These are phyloP conservation scores for Whalleya microplaca DNA, from an alignment of 2,329 filamentous ascomycete genomes.

Conservation along the genomic window DNA sequence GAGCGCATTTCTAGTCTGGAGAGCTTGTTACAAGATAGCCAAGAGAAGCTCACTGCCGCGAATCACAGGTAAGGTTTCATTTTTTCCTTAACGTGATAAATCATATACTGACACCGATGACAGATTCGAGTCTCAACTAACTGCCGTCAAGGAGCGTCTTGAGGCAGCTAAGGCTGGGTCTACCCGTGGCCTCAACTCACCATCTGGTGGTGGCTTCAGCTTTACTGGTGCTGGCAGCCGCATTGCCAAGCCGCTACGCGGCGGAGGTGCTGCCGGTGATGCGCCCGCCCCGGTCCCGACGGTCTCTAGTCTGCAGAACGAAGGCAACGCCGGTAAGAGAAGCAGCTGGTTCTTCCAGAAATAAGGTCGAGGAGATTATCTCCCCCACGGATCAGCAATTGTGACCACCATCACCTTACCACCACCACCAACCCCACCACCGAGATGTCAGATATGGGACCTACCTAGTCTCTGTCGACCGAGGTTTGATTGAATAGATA, in stretches of 20 bases:
- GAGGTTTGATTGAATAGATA: too few relatives aligned
- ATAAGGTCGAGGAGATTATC: constrained; percentile 27
- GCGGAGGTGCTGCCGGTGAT: constrained; percentile 58
- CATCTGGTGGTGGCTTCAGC: constrained; percentile 69
- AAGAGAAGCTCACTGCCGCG: constrained; percentile 96
- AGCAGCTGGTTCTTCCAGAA: constrained; percentile 78
- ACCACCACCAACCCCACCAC: constrained; percentile 7
- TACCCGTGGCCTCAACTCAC: constrained; percentile 77
- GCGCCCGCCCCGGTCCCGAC: constrained; percentile 54
- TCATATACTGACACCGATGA: constrained; percentile 34
- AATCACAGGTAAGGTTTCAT: constrained; percentile 81
- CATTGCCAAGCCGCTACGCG: constrained; percentile 71
- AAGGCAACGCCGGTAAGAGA: constrained; percentile 62
- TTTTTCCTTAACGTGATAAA: constrained; percentile 2
- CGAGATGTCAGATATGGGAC: constrained; percentile 11
- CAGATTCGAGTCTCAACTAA: constrained; percentile 96
- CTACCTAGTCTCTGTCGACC: constrained; percentile 17
- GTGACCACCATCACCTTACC: constrained; percentile 8
- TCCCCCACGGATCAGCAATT: constrained; percentile 9
- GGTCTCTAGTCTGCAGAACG: constrained; percentile 62
- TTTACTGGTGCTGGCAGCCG: constrained; percentile 67
- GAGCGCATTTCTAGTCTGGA: constrained; percentile 96
- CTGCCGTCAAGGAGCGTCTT: constrained; percentile 95
- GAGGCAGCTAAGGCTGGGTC: constrained; percentile 93
- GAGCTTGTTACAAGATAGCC: constrained; percentile 89